phyloP scores from a whole-genome alignment of 2,329 filamentous ascomycete genomes.

The Ascochyta rabiei region DNA sequence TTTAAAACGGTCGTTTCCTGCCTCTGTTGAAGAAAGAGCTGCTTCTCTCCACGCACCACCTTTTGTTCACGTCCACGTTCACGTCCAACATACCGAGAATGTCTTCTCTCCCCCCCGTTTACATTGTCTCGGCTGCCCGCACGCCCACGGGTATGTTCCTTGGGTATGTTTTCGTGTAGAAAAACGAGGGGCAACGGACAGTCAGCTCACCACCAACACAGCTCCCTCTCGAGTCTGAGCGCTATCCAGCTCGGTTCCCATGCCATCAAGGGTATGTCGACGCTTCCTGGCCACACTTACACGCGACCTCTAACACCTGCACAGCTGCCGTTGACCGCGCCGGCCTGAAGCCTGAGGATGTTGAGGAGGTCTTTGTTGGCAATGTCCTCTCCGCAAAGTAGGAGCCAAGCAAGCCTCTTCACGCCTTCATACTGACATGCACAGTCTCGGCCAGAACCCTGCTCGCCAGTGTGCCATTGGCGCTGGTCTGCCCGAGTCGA shows the following conservation, averaged over 20 bases:
- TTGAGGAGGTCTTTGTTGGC: constrained; percentile 97
- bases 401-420: constrained; percentile 27
- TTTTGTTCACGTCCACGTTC: constrained; percentile 7
- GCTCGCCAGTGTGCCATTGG: constrained; percentile 91
- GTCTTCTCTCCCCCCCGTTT: constrained; percentile 84
- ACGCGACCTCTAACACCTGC: constrained; percentile 23
- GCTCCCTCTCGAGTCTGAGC: constrained; percentile 84
- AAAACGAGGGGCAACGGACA: constrained; percentile 29
- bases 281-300: constrained; percentile 1
- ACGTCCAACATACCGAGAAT: constrained; percentile 58
- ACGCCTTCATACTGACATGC: constrained; percentile 17
- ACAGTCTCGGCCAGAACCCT: constrained; percentile 91
- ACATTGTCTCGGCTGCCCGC: constrained; percentile 90
- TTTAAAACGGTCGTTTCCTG: constrained; percentile 25
- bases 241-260: constrained; percentile 86
- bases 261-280: constrained; percentile 81
- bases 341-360: constrained; percentile 83
- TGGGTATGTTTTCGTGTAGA: constrained; percentile 65
- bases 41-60: constrained; percentile 10
- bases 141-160: constrained; percentile 95
- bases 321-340: constrained; percentile 81
- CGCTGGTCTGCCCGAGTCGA: constrained; percentile 80
- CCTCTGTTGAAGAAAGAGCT: constrained; percentile 11
- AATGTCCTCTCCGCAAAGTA: constrained; percentile 98
- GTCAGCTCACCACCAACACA: constrained; percentile 49